Evolutionary conservation across 192 early-diverging fungal species (phyloP).

Genomic region (Backusella westeae): DNA sequence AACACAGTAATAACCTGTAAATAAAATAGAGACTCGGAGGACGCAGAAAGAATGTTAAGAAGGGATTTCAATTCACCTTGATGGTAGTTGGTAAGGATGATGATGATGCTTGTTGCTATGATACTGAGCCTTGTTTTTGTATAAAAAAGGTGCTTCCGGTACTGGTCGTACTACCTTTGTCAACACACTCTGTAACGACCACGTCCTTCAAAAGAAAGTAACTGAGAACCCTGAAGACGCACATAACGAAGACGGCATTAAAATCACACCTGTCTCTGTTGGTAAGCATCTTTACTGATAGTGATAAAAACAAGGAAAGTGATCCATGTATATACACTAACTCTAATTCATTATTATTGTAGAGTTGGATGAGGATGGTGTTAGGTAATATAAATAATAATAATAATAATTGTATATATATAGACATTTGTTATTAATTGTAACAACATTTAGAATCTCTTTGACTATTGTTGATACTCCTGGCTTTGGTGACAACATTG

Average conservation of each 20-base stretch:
- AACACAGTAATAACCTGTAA: not conserved
- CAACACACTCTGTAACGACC: conserved; percentile 93
- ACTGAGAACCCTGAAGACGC: conserved; percentile 69
- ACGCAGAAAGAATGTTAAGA: conserved; percentile 92
- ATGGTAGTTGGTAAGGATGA: conserved; percentile 82
- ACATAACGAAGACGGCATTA: conserved; percentile 82
- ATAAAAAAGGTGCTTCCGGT: conserved; percentile 65
- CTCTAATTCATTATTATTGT: not conserved
- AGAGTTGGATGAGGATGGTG: conserved; percentile 98
- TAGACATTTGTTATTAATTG: not conserved
- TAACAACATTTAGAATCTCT: conserved; percentile 54
- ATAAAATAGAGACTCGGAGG: conserved; percentile 51
- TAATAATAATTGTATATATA: too few relatives aligned
- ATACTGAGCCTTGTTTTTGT: not conserved
- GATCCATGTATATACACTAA: not conserved
- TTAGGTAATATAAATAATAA: conserved; percentile 34
- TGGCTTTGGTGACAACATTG: conserved; percentile 96
- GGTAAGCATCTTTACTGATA: conserved; percentile 8
- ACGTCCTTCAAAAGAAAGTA: conserved; percentile 67
- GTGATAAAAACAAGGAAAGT: not conserved
- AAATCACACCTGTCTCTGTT: conserved; percentile 84
- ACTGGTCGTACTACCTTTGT: conserved; percentile 98
- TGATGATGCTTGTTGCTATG: not conserved
- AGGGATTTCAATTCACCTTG: conserved; percentile 95
- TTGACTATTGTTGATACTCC: conserved; percentile 98